A percentile compares a stretch with the other conserved stretches of the same genome.
phyloP scores from a whole-genome alignment of 2,329 filamentous ascomycete species.

The Neonectria punicea region DNA sequence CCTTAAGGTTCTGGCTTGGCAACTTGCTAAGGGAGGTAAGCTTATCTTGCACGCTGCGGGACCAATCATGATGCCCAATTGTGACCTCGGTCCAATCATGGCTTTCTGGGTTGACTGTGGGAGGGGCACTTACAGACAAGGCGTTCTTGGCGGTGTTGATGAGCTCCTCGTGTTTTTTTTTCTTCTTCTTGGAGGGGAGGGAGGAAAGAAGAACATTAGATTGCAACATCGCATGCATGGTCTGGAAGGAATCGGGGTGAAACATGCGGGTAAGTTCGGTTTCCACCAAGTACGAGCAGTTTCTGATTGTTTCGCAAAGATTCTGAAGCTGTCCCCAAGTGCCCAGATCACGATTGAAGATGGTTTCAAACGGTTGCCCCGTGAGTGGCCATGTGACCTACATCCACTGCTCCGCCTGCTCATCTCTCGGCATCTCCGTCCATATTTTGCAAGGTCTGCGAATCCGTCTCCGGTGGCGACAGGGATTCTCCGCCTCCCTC shows the following conservation, averaged over 20 bases:
- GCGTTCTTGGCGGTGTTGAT: conserved; percentile 25
- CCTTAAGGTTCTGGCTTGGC: conserved; percentile 37
- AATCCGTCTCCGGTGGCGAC: conserved; percentile 10
- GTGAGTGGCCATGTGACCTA: background rate
- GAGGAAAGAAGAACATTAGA: background rate
- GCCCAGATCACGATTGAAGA: background rate
- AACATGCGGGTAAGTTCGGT: background rate
- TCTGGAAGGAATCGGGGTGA: background rate
- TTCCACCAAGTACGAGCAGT: background rate
- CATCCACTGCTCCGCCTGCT: conserved; percentile 1
- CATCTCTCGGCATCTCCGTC: conserved; percentile 6
- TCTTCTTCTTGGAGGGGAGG: background rate
- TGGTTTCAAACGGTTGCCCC: background rate
- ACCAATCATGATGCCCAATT: conserved; percentile 17
- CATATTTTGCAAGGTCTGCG: background rate
- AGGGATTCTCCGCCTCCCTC: conserved; percentile 15
- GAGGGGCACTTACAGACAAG: conserved; percentile 7
- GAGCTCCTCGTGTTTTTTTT: conserved; percentile 15
- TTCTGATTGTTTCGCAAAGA: background rate
- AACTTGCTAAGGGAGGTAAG: conserved; percentile 26
- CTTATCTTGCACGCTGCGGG: conserved; percentile 34
- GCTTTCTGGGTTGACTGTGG: background rate
- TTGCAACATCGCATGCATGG: background rate
- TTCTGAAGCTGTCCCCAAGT: background rate
- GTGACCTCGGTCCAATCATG: conserved; percentile 28